Evolutionary conservation across 2,329 filamentous ascomycete genomes (phyloP).

Genomic region (Alternaria panax): DNA sequence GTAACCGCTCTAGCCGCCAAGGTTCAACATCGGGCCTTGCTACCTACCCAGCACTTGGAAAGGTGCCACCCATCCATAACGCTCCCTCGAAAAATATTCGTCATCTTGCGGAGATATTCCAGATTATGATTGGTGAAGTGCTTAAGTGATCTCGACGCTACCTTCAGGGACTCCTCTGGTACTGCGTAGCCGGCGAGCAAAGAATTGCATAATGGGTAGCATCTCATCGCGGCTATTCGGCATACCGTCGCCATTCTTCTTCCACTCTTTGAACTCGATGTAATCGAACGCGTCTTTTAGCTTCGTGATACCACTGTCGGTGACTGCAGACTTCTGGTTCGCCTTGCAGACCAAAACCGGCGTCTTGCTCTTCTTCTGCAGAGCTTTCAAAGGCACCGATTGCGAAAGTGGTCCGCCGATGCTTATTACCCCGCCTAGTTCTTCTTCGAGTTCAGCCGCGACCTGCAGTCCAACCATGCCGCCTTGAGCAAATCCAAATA

Average conservation of each 20-base stretch:
- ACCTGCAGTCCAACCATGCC: conserved; percentile 62
- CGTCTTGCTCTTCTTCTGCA: conserved; percentile 64
- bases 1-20: background rate
- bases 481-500: conserved; percentile 66
- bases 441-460: conserved; percentile 49
- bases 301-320: conserved; percentile 68
- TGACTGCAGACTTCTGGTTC: conserved; percentile 60
- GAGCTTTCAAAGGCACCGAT: conserved; percentile 36
- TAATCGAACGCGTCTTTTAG: conserved; percentile 70
- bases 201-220: conserved; percentile 86
- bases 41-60: conserved; percentile 16
- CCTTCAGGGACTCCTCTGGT: conserved; percentile 62
- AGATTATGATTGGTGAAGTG: background rate
- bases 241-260: conserved; percentile 77
- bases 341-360: conserved; percentile 70
- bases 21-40: background rate
- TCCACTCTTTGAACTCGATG: conserved; percentile 51
- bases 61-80: background rate
- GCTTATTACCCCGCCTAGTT: conserved; percentile 67
- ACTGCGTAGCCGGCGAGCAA: conserved; percentile 70
- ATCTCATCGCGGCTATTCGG: conserved; percentile 85
- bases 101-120: background rate
- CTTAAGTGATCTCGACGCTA: conserved; percentile 57
- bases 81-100: background rate
- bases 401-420: conserved; percentile 67